phyloP scores from a whole-genome alignment of 2,329 filamentous ascomycete species.

The Myriosclerotinia duriaeana region DNA sequence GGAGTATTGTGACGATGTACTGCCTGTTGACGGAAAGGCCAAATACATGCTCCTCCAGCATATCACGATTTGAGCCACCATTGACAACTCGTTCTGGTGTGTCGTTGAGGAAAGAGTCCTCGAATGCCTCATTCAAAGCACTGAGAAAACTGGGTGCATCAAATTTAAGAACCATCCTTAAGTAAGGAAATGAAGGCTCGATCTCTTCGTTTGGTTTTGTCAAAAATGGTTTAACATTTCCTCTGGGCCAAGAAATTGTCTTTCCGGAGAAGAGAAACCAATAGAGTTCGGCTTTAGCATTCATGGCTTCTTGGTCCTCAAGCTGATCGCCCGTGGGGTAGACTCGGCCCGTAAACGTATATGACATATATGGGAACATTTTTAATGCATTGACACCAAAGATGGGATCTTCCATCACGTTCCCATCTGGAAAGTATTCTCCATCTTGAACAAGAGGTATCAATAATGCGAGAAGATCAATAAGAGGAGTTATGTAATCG shows the following conservation, averaged over 20 bases:
- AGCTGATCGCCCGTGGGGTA: constrained; percentile 83
- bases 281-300: constrained; percentile 86
- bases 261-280: constrained; percentile 90
- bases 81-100: constrained; percentile 62
- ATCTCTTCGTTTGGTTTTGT: constrained; percentile 56
- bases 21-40: constrained; percentile 80
- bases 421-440: constrained; percentile 52
- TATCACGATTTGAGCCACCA: constrained; percentile 49
- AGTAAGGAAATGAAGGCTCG: constrained; percentile 80
- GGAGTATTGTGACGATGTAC: constrained; percentile 84
- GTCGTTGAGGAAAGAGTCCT: constrained; percentile 90
- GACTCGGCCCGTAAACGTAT: constrained; percentile 82
- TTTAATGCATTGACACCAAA: constrained; percentile 76
- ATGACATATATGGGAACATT: constrained; percentile 92
- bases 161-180: constrained; percentile 81
- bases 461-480: constrained; percentile 75
- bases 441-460: constrained; percentile 58
- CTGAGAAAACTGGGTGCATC: constrained; percentile 92
- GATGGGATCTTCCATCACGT: constrained; percentile 58
- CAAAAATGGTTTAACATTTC: constrained; percentile 57
- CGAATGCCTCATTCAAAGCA: constrained; percentile 94
- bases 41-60: constrained; percentile 66
- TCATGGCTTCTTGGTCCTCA: constrained; percentile 67
- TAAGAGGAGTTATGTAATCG: constrained; percentile 88
- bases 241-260: constrained; percentile 71